Evolutionary conservation across 1,284 basidiomycete genomes (phyloP).

Genomic region (Phlebopus sp.): DNA sequence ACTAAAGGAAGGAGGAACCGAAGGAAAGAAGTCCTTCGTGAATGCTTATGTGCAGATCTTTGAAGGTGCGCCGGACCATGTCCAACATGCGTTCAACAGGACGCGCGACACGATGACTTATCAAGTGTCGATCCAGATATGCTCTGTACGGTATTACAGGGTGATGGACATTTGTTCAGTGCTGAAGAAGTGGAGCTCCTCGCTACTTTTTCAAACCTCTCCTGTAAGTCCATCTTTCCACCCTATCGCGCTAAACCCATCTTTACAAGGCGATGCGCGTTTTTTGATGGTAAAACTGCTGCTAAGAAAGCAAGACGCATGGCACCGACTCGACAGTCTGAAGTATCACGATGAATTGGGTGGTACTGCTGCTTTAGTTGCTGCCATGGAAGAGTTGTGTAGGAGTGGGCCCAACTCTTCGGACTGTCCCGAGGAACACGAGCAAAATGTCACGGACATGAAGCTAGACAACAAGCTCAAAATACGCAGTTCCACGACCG

Average conservation of each 20-base stretch:
- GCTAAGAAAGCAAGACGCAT: slow-evolving; percentile 74
- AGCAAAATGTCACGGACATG: slow-evolving; percentile 47
- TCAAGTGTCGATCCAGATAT: slow-evolving; percentile 22
- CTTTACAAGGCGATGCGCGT: slow-evolving; percentile 64
- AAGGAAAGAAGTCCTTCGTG: slow-evolving; percentile 11
- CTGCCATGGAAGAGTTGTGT: slow-evolving; percentile 62
- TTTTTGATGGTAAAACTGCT: slow-evolving; percentile 86
- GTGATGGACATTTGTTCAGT: slow-evolving; percentile 63
- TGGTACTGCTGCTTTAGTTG: slow-evolving; percentile 51
- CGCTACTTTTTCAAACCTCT: slow-evolving; percentile 47
- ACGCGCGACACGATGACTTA: background rate
- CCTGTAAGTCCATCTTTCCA: slow-evolving; percentile 46
- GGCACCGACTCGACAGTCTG: slow-evolving; percentile 67
- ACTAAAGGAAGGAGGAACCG: slow-evolving; percentile 4
- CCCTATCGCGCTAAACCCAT: slow-evolving; percentile 1
- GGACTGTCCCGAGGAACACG: slow-evolving; percentile 26
- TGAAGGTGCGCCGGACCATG: slow-evolving; percentile 23
- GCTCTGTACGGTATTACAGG: slow-evolving; percentile 28
- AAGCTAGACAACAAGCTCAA: slow-evolving; percentile 38
- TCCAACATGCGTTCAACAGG: background rate
- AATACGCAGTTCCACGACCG: slow-evolving; percentile 21
- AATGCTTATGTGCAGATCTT: slow-evolving; percentile 32
- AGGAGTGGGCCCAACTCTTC: slow-evolving; percentile 20
- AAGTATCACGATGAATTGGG: slow-evolving; percentile 71
- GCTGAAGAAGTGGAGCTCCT: slow-evolving; percentile 62